Conservation (phyloP, 495 filamentous ascomycete genomes). For the Cenococcum geophilum region DNA sequence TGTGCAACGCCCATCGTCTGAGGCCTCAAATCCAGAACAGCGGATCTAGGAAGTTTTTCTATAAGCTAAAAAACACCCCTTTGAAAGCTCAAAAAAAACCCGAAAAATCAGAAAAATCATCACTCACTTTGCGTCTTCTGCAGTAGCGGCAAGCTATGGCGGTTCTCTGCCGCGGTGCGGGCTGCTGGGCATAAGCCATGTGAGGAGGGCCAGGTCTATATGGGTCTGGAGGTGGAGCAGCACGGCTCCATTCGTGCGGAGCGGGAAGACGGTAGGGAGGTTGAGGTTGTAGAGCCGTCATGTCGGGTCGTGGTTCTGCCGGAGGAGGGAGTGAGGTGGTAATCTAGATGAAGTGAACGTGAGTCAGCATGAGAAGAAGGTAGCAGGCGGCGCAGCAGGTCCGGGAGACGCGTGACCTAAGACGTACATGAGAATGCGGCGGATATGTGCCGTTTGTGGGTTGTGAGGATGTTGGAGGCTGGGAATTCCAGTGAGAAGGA, state of each 20-base stretch:
- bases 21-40: constrained; percentile 75
- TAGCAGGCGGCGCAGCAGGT: not conserved
- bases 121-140: constrained; percentile 67
- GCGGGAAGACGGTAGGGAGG: constrained; percentile 27
- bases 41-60: constrained; percentile 54
- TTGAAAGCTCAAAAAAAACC: not conserved
- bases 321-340: constrained; percentile 21
- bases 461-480: constrained; percentile 4
- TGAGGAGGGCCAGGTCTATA: constrained; percentile 28
- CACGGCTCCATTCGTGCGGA: constrained; percentile 30
- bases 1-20: constrained; percentile 68
- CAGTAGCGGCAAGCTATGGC: constrained; percentile 85
- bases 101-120: not conserved
- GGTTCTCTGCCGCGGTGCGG: constrained; percentile 70
- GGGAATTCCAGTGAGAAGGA: constrained; percentile 4
- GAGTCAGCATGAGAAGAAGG: constrained; percentile 13
- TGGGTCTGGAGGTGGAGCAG: constrained; percentile 24
- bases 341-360: constrained; percentile 15
- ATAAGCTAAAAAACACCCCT: not conserved
- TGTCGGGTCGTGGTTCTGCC: constrained; percentile 33
- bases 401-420: not conserved
- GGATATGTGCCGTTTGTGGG: constrained; percentile 26
- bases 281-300: constrained; percentile 23
- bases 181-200: constrained; percentile 38
- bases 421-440: constrained; percentile 27